Evolutionary conservation across 495 filamentous ascomycete genomes (phyloP).

Genomic region (Neurospora terricola): DNA sequence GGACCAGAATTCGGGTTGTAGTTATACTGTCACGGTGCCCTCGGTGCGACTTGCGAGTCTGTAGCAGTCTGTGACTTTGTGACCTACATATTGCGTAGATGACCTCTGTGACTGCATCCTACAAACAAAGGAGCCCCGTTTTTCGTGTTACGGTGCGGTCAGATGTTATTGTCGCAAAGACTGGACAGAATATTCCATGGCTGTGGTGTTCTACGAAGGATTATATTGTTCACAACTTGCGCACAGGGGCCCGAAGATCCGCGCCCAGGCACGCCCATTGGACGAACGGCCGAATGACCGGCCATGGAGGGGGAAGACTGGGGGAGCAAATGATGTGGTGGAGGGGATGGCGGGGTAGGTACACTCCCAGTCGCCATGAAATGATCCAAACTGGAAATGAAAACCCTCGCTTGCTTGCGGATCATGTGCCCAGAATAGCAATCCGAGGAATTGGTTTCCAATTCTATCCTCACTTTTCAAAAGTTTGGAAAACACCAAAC

Average conservation of each 20-base stretch:
- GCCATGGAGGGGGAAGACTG: background rate
- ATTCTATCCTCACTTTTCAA: too few relatives aligned
- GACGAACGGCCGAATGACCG: background rate
- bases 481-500: background rate
- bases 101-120: background rate
- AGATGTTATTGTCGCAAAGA: background rate
- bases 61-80: background rate
- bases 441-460: background rate
- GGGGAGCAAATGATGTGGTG: background rate
- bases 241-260: background rate
- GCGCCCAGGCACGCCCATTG: background rate
- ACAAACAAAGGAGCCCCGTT: background rate
- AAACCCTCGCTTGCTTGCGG: background rate
- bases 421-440: background rate
- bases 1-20: background rate
- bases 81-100: too few relatives aligned
- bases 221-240: background rate
- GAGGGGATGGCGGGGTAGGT: background rate
- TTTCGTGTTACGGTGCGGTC: background rate
- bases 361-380: background rate
- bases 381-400: background rate
- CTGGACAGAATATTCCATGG: background rate
- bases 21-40: background rate
- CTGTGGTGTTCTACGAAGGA: rapidly evolving
- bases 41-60: background rate